Conservation (phyloP, 2,329 filamentous ascomycete genomes). For the Exophiala sp. region DNA sequence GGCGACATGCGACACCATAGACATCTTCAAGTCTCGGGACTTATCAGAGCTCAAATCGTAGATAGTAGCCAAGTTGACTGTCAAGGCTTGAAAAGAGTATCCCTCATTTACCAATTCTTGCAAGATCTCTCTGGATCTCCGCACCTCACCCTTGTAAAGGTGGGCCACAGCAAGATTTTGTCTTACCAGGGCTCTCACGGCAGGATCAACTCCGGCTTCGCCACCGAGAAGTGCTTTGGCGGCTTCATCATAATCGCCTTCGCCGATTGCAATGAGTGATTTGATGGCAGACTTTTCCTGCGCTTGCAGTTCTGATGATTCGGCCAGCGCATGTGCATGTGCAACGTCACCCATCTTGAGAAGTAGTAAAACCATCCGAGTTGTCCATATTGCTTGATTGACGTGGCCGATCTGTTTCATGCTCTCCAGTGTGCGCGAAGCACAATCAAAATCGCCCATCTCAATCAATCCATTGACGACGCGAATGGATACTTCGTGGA, state of each 20-base stretch:
- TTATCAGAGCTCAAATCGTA: slow-evolving; percentile 88
- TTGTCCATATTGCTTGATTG: slow-evolving; percentile 28
- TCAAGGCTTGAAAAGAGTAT: slow-evolving; percentile 69
- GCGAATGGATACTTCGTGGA: slow-evolving; percentile 69
- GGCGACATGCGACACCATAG: slow-evolving; percentile 68
- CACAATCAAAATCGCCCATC: slow-evolving; percentile 83
- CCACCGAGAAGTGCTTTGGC: slow-evolving; percentile 22
- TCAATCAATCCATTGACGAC: slow-evolving; percentile 53
- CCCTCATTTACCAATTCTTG: slow-evolving; percentile 62
- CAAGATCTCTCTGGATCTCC: slow-evolving; percentile 65
- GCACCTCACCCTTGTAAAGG: slow-evolving; percentile 74
- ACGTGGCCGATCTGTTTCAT: slow-evolving; percentile 42
- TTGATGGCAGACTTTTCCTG: slow-evolving; percentile 44
- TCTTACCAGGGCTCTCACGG: slow-evolving; percentile 64
- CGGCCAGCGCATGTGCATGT: slow-evolving; percentile 59
- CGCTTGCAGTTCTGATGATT: slow-evolving; percentile 37
- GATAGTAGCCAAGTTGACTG: slow-evolving; percentile 86
- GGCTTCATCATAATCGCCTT: slow-evolving; percentile 67
- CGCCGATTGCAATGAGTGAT: slow-evolving; percentile 73
- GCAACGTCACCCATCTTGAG: slow-evolving; percentile 74
- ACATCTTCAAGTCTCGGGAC: slow-evolving; percentile 65
- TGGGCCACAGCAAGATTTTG: slow-evolving; percentile 83
- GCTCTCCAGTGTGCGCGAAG: slow-evolving; percentile 66
- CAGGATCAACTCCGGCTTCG: slow-evolving; percentile 29
- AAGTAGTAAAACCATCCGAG: slow-evolving; percentile 62